Evolutionary conservation across 2,329 filamentous ascomycete species (phyloP), one percentile per base, ranked within the genome.

Genomic region (Chrysosporium keratinophilum): DNA sequence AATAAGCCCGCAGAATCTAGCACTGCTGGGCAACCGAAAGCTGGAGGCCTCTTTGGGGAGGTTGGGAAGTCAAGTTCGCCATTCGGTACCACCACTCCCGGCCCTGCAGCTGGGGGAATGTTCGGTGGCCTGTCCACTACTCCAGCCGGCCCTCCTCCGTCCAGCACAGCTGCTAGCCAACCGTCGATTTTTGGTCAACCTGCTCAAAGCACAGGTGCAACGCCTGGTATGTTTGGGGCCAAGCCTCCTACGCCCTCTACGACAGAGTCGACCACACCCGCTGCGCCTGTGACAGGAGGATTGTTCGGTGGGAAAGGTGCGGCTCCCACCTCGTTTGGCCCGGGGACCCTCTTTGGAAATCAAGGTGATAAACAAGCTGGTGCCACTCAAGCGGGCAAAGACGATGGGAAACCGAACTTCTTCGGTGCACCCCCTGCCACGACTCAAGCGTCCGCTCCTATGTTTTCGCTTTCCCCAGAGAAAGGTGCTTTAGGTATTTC

Each of bases 101-200:
- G 66, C 23, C 65, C 69, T 42, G 62, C 67, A 33, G 64, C 63
- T n/a, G 56, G 59, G 47, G 61, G 56, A n/a, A 56, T 69, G 44
- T 73, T 74, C 56, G 66, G 64, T 43, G 70, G 66, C 54, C 60
- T 67, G 47, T 76, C 75, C 14, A 77, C 75, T 15, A 77, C 75
- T 33, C 76, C 76, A 48, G 74, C 74, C 51, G 74, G 74, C 5
- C 73, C 73, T 56, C 75, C 75, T 23, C 56, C 74, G 33, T 57
- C 63, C 31, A 60, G 58, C 39, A 56, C 59, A 39, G 59, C 68
- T 41, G 59, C 63, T 17, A 64, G 63, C 7, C 58, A 63, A 62
- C 55, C 37, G 52, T 65, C 61, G 39, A 31, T 55, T 1, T 57
- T 57, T 19, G 43, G 43, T 15, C 28, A 44, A 14, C 7, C 50